phyloP scores from a whole-genome alignment of 148 eudicot species.

The Polygonum maritimum region DNA sequence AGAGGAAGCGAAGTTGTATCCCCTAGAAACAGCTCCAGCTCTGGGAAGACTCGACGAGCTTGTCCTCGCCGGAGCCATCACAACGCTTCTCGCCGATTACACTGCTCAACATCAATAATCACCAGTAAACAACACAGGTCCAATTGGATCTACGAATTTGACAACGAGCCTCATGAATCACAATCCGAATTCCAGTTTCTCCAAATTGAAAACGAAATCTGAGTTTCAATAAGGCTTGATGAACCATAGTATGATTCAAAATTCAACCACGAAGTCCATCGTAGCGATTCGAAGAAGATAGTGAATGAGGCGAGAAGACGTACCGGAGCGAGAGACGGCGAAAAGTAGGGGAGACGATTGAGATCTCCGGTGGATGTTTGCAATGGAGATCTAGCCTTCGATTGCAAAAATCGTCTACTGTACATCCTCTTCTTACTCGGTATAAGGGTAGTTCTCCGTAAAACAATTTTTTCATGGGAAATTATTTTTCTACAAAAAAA shows the following conservation, averaged over 20 bases:
- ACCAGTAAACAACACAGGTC: neutral
- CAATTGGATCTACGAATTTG: neutral
- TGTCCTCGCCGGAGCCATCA: constrained; percentile 24
- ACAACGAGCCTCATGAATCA: neutral
- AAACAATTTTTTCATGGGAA: no score
- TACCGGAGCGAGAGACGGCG: neutral
- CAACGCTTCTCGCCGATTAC: neutral
- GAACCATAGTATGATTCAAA: neutral
- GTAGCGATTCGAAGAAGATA: neutral
- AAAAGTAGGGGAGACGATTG: neutral
- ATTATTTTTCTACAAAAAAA: no score
- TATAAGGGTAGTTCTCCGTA: neutral
- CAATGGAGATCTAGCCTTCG: neutral
- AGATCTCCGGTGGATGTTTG: neutral
- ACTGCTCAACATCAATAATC: neutral
- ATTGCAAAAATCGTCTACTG: neutral
- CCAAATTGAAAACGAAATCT: neutral
- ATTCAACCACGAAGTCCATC: neutral
- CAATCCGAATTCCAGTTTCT: neutral
- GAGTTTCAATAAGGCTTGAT: neutral
- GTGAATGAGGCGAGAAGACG: neutral
- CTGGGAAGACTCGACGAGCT: constrained; percentile 34
- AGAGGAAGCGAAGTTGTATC: constrained; percentile 80
- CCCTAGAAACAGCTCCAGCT: constrained; percentile 72
- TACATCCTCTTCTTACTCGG: neutral